Percentiles rank a stretch among this genome's conserved stretches.
Evolutionary conservation across 1,139 yeast species (phyloP).

Genomic region (Pneumocystis canis): DNA sequence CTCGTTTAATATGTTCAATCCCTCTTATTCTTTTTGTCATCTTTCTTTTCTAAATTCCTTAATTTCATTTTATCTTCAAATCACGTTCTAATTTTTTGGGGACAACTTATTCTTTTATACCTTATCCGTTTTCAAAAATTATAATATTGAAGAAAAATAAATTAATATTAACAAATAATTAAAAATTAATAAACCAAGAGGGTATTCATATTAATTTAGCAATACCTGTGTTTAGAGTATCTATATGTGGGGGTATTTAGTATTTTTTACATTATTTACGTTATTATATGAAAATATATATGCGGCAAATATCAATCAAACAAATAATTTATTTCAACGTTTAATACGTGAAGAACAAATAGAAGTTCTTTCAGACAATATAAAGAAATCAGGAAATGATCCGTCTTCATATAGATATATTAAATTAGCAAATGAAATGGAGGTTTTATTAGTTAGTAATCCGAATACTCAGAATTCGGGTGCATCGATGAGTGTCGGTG

Average conservation of each 20-base stretch:
- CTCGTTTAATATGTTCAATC: not conserved
- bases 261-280: not conserved
- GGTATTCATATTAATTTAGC: not conserved
- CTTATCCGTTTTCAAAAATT: not conserved
- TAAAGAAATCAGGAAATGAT: not conserved
- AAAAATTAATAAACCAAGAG: not conserved
- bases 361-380: not conserved
- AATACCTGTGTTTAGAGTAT: not conserved
- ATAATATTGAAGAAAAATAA: not conserved
- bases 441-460: constrained; percentile 67
- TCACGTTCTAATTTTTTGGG: too few species aligned
- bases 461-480: constrained; percentile 81
- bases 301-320: not conserved
- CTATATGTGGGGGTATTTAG: not conserved
- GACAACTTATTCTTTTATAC: not conserved
- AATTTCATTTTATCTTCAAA: too few species aligned
- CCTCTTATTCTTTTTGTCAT: not conserved
- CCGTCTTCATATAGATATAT: constrained; percentile 40
- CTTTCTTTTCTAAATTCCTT: too few species aligned
- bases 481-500: constrained; percentile 82
- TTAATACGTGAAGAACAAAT: not conserved
- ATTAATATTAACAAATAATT: not conserved
- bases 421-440: constrained; percentile 50
- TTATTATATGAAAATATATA: not conserved
- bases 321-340: not conserved